Evolutionary conservation across 305 asterid genomes (phyloP).

Genomic region (Plantago rigida): DNA sequence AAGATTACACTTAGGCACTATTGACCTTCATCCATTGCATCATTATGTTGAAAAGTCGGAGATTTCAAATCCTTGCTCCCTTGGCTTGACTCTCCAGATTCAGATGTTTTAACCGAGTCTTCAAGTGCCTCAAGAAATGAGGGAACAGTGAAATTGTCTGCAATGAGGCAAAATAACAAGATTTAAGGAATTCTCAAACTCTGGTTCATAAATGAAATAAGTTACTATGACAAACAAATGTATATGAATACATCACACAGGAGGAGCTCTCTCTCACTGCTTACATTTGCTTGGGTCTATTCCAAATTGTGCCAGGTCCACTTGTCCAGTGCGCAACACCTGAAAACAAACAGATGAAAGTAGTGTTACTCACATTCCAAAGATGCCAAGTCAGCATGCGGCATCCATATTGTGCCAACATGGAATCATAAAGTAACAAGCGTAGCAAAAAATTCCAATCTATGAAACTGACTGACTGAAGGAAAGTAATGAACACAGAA

Average conservation of each 20-base stretch:
- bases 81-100: conserved; percentile 38
- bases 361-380: neutral
- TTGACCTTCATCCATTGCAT: conserved; percentile 76
- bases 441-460: too few species aligned
- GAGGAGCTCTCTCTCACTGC: conserved; percentile 18
- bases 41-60: conserved; percentile 27
- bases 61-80: conserved; percentile 43
- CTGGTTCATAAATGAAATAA: neutral
- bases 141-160: conserved; percentile 76
- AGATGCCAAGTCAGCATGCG: neutral
- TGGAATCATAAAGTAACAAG: too few species aligned
- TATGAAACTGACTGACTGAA: neutral
- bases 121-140: conserved; percentile 97
- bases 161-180: conserved; percentile 22
- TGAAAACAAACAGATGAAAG: conserved; percentile 26
- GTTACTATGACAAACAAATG: neutral
- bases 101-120: conserved; percentile 56
- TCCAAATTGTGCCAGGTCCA: conserved; percentile 83
- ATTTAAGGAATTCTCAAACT: conserved; percentile 7
- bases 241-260: neutral
- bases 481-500: conserved; percentile 4
- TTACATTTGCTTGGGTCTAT: conserved; percentile 81
- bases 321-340: conserved; percentile 93
- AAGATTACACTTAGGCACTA: conserved; percentile 26
- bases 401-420: neutral